These are phyloP conservation scores for Claviceps pusilla DNA, from an alignment of 2,329 filamentous ascomycete genomes.

Conservation along the genomic window DNA sequence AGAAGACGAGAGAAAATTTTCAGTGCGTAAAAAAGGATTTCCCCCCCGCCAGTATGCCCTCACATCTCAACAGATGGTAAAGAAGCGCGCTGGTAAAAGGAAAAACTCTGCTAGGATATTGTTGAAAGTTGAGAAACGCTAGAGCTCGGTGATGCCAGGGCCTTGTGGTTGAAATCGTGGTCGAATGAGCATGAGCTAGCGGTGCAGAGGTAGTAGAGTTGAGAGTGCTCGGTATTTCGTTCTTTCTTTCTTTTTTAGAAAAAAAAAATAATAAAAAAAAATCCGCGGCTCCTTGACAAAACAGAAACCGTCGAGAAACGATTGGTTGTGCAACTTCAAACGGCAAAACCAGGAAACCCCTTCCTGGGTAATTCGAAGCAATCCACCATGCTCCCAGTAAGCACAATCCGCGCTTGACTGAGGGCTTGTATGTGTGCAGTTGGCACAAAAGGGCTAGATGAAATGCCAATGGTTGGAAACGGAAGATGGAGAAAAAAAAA, in stretches of 20 bases:
- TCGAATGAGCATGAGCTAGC: background rate
- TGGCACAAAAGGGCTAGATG: background rate
- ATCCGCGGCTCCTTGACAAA: background rate
- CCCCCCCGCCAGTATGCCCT: background rate
- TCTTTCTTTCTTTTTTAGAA: too few species aligned
- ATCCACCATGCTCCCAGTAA: background rate
- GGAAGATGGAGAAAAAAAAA: background rate
- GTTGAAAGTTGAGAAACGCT: background rate
- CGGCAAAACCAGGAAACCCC: background rate
- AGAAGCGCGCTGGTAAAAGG: background rate
- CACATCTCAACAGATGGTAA: background rate
- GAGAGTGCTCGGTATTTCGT: too few species aligned
- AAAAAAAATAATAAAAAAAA: too few species aligned
- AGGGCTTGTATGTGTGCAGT: background rate
- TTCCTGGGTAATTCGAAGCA: background rate
- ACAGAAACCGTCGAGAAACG: background rate
- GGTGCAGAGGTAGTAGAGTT: background rate
- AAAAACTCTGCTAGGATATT: background rate
- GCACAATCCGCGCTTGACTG: background rate
- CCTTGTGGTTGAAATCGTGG: background rate
- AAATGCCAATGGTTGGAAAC: background rate
- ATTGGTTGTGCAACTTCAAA: background rate
- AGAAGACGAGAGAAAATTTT: background rate
- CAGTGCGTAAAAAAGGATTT: background rate
- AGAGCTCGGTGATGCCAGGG: background rate